Percentiles rank a stretch among this genome's conserved stretches.
These are phyloP conservation scores for Lactuca sativa DNA, from an alignment of 129 eudicot genomes.

Conservation along the genomic window DNA sequence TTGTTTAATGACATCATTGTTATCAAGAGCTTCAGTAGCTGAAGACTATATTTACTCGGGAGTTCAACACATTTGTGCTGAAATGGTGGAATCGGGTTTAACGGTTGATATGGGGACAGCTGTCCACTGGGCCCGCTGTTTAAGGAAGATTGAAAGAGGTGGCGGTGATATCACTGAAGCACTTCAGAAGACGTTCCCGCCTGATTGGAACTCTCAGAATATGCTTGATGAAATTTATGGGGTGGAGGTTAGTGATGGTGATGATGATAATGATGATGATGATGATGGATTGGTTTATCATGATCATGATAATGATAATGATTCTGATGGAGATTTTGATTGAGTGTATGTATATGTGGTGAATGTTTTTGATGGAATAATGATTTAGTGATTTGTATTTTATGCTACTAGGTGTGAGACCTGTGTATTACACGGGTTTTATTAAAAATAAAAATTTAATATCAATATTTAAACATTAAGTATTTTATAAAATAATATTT, in stretches of 20 bases:
- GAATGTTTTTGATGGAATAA: not conserved
- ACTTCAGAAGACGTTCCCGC: constrained; percentile 93
- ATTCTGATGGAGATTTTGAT: constrained; percentile 26
- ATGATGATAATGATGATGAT: constrained; percentile 22
- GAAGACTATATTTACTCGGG: constrained; percentile 74
- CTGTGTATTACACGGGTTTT: too few species aligned
- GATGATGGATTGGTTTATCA: constrained; percentile 25
- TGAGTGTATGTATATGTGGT: constrained; percentile 34
- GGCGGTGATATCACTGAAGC: constrained; percentile 92
- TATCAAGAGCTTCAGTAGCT: constrained; percentile 83
- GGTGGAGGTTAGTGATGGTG: constrained; percentile 23
- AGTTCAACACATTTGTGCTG: constrained; percentile 57
- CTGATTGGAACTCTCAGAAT: constrained; percentile 79
- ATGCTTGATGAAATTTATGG: constrained; percentile 38
- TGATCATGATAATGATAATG: constrained; percentile 14
- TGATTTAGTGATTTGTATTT: constrained; percentile 26
- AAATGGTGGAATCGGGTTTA: constrained; percentile 67
- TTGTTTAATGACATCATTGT: constrained; percentile 81
- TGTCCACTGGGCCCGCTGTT: constrained; percentile 84
- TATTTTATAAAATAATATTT: too few species aligned
- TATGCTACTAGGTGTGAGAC: too few species aligned
- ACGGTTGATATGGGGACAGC: constrained; percentile 96
- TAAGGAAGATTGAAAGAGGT: constrained; percentile 70
- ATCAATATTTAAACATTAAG: too few species aligned
- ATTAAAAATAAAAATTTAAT: too few species aligned